phyloP scores from a whole-genome alignment of 495 filamentous ascomycete genomes.

The Annulohypoxylon maeteangense region DNA sequence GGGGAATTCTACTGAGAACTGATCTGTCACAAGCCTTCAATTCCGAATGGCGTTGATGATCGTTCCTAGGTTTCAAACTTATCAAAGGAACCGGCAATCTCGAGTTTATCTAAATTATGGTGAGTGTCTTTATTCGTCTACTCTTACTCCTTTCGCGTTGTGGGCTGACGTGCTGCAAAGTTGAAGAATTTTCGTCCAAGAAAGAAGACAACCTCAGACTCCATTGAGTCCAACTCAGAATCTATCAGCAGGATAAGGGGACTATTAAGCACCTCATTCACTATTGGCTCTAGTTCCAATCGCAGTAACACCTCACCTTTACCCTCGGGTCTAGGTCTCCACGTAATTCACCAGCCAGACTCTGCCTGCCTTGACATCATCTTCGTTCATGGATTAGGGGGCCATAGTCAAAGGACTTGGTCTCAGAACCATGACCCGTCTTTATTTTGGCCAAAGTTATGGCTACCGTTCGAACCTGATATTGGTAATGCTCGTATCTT shows the following conservation, averaged over 20 bases:
- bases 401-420: slow-evolving; percentile 49
- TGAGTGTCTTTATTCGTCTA: background rate
- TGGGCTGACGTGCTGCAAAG: background rate
- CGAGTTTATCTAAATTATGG: too few relatives aligned
- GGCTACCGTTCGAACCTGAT: slow-evolving; percentile 49
- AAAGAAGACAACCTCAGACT: background rate
- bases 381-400: slow-evolving; percentile 53
- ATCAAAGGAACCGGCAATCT: too few relatives aligned
- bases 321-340: background rate
- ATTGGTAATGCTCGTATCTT: slow-evolving; percentile 45
- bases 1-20: too few relatives aligned
- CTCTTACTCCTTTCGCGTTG: background rate
- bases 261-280: background rate
- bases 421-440: slow-evolving; percentile 42
- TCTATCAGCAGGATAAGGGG: background rate
- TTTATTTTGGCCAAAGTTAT: slow-evolving; percentile 48
- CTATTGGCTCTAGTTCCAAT: background rate
- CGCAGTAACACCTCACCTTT: background rate
- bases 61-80: too few relatives aligned
- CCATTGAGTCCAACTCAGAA: background rate
- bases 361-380: slow-evolving; percentile 30
- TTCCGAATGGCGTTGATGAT: too few relatives aligned
- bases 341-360: background rate
- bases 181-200: background rate
- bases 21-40: too few relatives aligned